Evolutionary conservation across 2,329 filamentous ascomycete species (phyloP), one percentile per base, ranked within the genome.

Genomic region (Coniella vitis): DNA sequence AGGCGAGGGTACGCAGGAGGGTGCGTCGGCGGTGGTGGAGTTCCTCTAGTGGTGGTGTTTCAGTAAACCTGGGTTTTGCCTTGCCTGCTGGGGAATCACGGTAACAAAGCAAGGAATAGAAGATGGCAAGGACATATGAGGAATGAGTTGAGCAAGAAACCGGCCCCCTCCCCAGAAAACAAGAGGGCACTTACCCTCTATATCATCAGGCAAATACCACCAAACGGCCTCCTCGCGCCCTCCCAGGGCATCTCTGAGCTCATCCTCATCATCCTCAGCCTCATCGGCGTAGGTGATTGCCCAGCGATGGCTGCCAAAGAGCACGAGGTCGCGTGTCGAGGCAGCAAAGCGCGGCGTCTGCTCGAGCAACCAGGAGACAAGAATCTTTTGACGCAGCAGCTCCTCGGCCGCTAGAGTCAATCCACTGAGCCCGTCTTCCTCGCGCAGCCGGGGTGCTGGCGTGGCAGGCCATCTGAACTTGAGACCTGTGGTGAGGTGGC

Each of bases 191-290:
- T 63, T 60, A 81, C 80, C 68, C 69, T 90, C 86, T 17, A 90
- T 63, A 1, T 77, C 78, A 49, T 81, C 75, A 0, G 84, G 84
- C 16, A 90, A 64, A 60, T 85, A 78, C 83, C 84, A 89, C 86
- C 86, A 90, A 12, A 78, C 68, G 3, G 81, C 73, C 19, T 47
- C 42, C 20, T 43, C 39, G 43, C 40, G 38, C 16, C 45, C 16
- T 25, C 32, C 35, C 3, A 29, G 35, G 3, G 40, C 22, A 35
- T 19, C n/a, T 46, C 43, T 29, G 34, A 22, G 32, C 17, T 35
- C 39, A 48, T 43, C 37, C 60, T 63, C 41, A 58, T 45, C 65
- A 49, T 63, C 59, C 25, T 62, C 54, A 4, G 54, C 55, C 21
- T 62, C 62, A 14, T 63, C 58, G 35, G 68, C 60, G 38, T 63